Base-by-base conservation (phyloP, 495 filamentous ascomycete genomes). In the Penicillium paradoxum region DNA sequence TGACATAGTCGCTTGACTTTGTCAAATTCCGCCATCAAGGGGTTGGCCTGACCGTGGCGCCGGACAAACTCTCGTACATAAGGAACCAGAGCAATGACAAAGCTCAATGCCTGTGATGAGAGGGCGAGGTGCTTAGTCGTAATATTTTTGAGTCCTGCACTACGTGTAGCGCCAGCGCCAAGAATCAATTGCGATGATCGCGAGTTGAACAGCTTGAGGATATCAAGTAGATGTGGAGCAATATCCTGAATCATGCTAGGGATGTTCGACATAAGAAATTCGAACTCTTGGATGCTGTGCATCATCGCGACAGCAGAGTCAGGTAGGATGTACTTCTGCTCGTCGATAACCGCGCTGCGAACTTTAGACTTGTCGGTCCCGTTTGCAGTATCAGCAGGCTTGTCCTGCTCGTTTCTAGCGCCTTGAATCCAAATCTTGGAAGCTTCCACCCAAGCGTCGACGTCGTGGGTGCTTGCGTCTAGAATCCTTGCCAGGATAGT, bases 71-170 rank as follows among this genome's bases (percentile, higher is more conserved):
- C 93, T 2, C 93, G 83, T 18, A 97, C 80, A 64, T 97, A 91
- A 0, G 95, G 93, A 9, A 96, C 87, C 4, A 97, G 70, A 1
- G 87, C 83, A 22, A 88, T 86, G 34, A 97, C 84, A 62, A 99
- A 96, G 49, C 87, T 86, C 21, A 97, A 69, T 0, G 91, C 86
- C 67, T 97, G 95, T 2, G 88, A 91, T 8, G 95, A 91, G 24
- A 97, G 80, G 0, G 93, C 92, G 6, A 99, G 82, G 71, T 99
- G 91, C 59, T 91, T 93, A 0, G 93, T 95, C 2, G 90, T 97
- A 60, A 99, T 99, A 57, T 96, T 95, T 63, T 90, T 96, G 9
- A 99, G 72, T 1, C 93, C 93, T 4, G 91, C 95, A n/a, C 84
- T 91, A 22, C 81, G 75, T 2, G 89, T 97, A 1, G 93, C 93